Evolutionary conservation across 768 basidiomycete species (phyloP), one percentile per base, ranked within the genome.

Genomic region (Rhizopogon vinicolor): DNA sequence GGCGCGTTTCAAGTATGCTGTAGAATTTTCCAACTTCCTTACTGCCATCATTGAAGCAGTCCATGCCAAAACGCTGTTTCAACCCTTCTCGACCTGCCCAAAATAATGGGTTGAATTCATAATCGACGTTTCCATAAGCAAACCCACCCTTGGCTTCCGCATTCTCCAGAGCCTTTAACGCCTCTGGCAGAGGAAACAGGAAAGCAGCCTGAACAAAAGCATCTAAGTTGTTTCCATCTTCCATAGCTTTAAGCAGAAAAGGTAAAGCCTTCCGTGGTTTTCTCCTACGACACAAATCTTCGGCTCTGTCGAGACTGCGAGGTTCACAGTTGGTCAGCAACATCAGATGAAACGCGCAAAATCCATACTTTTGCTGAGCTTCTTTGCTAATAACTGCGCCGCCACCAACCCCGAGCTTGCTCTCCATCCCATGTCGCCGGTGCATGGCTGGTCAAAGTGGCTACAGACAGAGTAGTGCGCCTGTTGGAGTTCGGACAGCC

Each of bases 161-260:
- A 16, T 58, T 52, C 51, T 71, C 64, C 6, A 75, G 59, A 13
- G 66, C 53, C 25, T 67, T 51, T 9, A 73, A 41, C 3, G 68
- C 63, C 10, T 62, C 54, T 3, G 65, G 55, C n/a, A 62, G 64
- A 18, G 68, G 68, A 40, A 62, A 58, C 12, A 76, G 63, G 58
- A 72, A 74, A 1, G 72, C 71, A 33, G 70, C 46, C 52, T 73
- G 68, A 7, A 78, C 65, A 25, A 60, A 66, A 3, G 75, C 75
- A 55, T 77, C 76, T 9, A 77, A 59, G 54, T 77, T 77, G 53
- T 74, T 66, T 0, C 58, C 59, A 58, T 77, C 76, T 45, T 75
- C 61, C 58, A 79, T 62, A 0, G 77, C 75, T 53, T 70, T 71
- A 19, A 63, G 42, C 5, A 79, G 65, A 54, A 74, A 77, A 0